Percentiles rank a stretch among this genome's conserved stretches.
Conservation (phyloP, 2,329 filamentous ascomycete genomes). For the Xylaria sp. region DNA sequence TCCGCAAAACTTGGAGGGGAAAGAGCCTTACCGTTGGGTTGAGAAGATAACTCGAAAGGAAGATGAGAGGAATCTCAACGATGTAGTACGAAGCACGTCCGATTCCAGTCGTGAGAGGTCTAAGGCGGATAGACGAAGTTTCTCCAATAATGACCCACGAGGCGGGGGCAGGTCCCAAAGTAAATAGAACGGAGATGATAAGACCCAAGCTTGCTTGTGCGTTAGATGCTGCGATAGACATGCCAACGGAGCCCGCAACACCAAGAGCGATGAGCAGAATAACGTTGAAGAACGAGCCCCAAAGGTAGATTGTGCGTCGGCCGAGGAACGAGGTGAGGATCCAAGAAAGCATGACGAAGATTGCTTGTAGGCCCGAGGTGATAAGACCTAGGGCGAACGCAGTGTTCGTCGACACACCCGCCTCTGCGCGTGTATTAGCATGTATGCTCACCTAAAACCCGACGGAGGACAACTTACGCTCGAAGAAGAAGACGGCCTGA, state of each 20-base stretch:
- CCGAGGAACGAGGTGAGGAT: constrained; percentile 71
- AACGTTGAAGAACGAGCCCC: constrained; percentile 30
- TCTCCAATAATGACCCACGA: constrained; percentile 75
- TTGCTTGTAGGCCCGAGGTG: constrained; percentile 38
- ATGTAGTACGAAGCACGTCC: constrained; percentile 72
- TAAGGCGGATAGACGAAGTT: constrained; percentile 71
- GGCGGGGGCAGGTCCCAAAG: constrained; percentile 68
- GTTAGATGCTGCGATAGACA: constrained; percentile 53
- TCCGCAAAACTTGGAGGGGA: not conserved
- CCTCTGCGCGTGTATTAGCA: constrained; percentile 57
- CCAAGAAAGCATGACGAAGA: constrained; percentile 75
- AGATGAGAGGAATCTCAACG: constrained; percentile 73
- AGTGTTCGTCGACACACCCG: constrained; percentile 63
- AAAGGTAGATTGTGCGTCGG: constrained; percentile 45
- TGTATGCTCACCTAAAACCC: not conserved
- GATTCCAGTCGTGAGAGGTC: constrained; percentile 72
- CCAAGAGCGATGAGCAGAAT: constrained; percentile 53
- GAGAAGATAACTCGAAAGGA: constrained; percentile 69
- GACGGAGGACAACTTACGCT: constrained; percentile 52
- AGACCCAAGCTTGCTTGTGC: constrained; percentile 71
- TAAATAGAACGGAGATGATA: constrained; percentile 73
- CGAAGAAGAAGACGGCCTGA: constrained; percentile 70
- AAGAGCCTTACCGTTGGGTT: constrained; percentile 55
- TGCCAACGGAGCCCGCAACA: constrained; percentile 64
- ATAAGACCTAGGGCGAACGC: constrained; percentile 36